A percentile compares a stretch with the other conserved stretches of the same genome.
Evolutionary conservation across 2,329 filamentous ascomycete species (phyloP).

Genomic region (Incumbomyces lentus): DNA sequence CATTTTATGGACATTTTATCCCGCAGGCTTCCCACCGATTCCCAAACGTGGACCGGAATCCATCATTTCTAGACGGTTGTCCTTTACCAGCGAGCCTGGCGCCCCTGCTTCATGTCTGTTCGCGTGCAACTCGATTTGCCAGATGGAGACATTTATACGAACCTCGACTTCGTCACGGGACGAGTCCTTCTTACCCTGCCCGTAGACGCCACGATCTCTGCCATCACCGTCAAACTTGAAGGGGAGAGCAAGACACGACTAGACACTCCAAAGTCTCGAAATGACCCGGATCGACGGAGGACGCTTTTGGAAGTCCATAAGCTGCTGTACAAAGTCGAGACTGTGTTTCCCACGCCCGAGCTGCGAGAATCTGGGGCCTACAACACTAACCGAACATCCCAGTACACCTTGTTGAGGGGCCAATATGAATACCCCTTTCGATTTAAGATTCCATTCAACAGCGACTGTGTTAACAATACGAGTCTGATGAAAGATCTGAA

Average conservation of each 20-base stretch:
- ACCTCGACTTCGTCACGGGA: constrained; percentile 38
- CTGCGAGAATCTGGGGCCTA: constrained; percentile 27
- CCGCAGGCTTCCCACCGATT: no score
- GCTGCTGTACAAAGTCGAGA: constrained; percentile 38
- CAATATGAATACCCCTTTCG: constrained; percentile 39
- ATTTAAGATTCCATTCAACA: constrained; percentile 44
- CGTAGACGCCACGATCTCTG: constrained; percentile 33
- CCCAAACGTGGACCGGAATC: no score
- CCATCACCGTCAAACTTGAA: constrained; percentile 40
- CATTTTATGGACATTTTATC: no score
- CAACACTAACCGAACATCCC: constrained; percentile 20
- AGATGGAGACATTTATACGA: constrained; percentile 35
- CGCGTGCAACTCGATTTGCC: constrained; percentile 34
- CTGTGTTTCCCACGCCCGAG: constrained; percentile 36
- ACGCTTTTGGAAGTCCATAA: constrained; percentile 41
- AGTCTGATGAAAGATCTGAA: constrained; percentile 38
- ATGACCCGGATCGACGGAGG: constrained; percentile 38
- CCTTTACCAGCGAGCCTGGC: not conserved
- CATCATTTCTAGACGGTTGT: no score
- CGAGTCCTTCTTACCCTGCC: constrained; percentile 34
- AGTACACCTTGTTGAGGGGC: constrained; percentile 36
- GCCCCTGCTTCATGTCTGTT: constrained; percentile 31
- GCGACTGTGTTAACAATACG: constrained; percentile 36
- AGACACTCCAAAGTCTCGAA: constrained; percentile 29
- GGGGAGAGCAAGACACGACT: constrained; percentile 39